phyloP scores from a whole-genome alignment of 2,329 filamentous ascomycete genomes.

The Simplicillium aogashimaense region DNA sequence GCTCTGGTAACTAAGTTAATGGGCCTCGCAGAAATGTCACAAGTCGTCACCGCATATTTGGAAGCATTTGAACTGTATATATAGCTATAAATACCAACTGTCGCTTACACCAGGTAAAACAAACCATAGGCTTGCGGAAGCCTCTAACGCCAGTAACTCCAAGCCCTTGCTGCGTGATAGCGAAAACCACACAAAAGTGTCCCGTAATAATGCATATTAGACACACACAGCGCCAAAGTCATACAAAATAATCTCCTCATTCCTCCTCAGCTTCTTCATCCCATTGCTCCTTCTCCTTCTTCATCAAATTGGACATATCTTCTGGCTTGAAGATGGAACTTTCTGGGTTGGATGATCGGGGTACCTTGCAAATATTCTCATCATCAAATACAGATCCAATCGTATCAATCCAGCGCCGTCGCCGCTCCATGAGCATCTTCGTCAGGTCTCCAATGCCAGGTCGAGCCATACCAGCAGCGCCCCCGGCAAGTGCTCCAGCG shows the following conservation, averaged over 20 bases:
- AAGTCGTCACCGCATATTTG: no score
- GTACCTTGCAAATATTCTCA: conserved; percentile 65
- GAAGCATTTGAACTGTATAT: no score
- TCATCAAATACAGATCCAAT: conserved; percentile 88
- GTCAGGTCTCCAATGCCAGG: conserved; percentile 85
- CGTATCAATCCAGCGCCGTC: conserved; percentile 79
- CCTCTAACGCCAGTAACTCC: no score
- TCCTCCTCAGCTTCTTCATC: conserved; percentile 69
- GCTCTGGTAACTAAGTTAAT: no score
- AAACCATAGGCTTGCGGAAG: no score
- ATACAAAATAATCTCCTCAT: conserved; percentile 13
- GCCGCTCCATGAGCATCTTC: conserved; percentile 83
- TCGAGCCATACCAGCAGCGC: conserved; percentile 56
- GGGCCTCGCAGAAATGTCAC: no score
- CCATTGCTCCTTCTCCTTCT: conserved; percentile 70
- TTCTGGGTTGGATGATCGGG: conserved; percentile 50
- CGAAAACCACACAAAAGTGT: no score
- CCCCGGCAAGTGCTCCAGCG: conserved; percentile 57
- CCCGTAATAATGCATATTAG: background rate
- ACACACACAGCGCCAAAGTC: no score
- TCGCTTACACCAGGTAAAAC: no score
- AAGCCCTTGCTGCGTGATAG: no score
- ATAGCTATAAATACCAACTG: no score
- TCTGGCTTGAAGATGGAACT: conserved; percentile 65
- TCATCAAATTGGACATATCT: conserved; percentile 63